Evolutionary conservation across 352 stramenopile species (phyloP), one percentile per base, ranked within the genome.

Genomic region (Globisporangium okanoganense): DNA sequence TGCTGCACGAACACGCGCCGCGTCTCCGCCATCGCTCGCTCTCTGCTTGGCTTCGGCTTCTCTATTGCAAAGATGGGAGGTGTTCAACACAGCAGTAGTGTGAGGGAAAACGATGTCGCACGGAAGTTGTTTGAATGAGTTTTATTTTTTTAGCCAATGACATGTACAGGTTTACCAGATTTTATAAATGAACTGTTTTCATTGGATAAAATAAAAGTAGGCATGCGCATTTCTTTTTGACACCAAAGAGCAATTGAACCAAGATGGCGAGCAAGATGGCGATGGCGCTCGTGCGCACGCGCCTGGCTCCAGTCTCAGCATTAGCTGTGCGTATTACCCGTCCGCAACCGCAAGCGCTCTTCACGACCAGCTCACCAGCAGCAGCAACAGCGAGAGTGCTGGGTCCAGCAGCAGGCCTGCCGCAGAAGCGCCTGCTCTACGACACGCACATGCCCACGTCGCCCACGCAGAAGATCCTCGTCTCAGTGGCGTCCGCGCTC

Each of bases 401-500:
- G 14, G 43, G 50, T 14, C 25, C 59, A 12, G 50, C 50, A 5
- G 79, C 82, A 1, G 84, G 84, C 18, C 54, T 74, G 40, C 78
- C 81, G 18, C 67, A 76, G 51, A 63, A 68, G 31, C 79, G 81
- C 49, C 70, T 92, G 27, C 61, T 88, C 18, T 95, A 96, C 64
- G 71, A 72, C 31, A 73, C 67, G 49, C 87, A 96, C 63, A 69
- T 80, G 51, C 85, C 88, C 18, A 96, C 86, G 56, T 82, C 81
- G 24, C 80, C 85, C 6, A 64, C 87, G 41, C 90, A 98, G 72
- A 94, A 96, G 69, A 49, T 98, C 8, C 60, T 88, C 7, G 73
- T 98, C 27, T 88, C 95, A 1, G 66, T 95, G 24, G 82, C 88
- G 22, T 94, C 93, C 38, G 94, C 95, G 10, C 67, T 97, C 36